Evolutionary conservation across 495 filamentous ascomycete genomes (phyloP), one percentile per base, ranked within the genome.

Genomic region (Aspergillus indologenus): DNA sequence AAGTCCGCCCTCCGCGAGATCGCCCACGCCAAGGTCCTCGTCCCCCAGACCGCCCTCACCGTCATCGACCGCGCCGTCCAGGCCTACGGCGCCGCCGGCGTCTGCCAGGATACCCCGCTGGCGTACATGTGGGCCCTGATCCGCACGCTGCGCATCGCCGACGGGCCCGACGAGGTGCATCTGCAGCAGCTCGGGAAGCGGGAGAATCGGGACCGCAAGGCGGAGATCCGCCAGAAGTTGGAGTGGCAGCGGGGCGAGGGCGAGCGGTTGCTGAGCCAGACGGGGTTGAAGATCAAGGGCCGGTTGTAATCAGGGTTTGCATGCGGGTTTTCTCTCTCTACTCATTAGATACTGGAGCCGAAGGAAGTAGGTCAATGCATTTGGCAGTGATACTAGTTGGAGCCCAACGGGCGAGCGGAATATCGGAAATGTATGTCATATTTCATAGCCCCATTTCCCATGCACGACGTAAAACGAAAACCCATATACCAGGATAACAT

Each of bases 101-200:
- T 96, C 26, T 90, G 85, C 65, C 92, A 96, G 75, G 92, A 96
- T 75, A 95, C 92, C 1, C 92, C 92, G 21, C 78, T 96, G 54
- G 91, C 92, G 22, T 84, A 83, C 64, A 84, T 92, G 85, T 96
- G 92, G 92, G 89, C 92, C 21, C 73, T 83, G 53, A 88, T 90
- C 64, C 79, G 92, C 29, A 96, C 92, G 1, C 69, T 96, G 63
- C 79, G 90, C 54, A 84, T 96, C 66, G 92, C 90, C 4, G 92
- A 96, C 74, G 92, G 92, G 6, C 92, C 92, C 0, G 92, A 96
- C 73, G 92, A 96, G 81, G 91, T 95, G 43, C 92, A 96, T 74
- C 72, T 96, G 70, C 89, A 95, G 76, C 92, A 96, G 71, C 79
- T 96, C 75, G 92, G 91, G 12, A 83, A 83, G 65, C 85, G 90